These are phyloP conservation scores for Earliella scabrosa DNA, from an alignment of 1,284 basidiomycete species.

Conservation along the genomic window DNA sequence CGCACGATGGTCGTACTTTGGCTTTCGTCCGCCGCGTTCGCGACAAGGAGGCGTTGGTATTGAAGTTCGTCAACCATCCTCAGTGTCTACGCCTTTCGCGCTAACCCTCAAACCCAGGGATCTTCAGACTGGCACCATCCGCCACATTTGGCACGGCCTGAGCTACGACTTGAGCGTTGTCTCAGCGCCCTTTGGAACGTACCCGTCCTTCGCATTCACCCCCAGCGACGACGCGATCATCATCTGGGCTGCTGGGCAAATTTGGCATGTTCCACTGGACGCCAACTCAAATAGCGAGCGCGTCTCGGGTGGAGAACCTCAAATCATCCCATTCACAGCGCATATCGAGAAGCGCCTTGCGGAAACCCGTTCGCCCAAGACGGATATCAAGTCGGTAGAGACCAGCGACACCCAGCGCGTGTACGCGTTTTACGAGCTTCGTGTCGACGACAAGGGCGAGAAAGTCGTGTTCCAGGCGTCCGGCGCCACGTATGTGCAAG, in stretches of 20 bases:
- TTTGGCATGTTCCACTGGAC: slow-evolving; percentile 60
- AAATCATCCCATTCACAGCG: slow-evolving; percentile 59
- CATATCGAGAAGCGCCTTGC: slow-evolving; percentile 66
- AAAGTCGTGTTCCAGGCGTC: slow-evolving; percentile 60
- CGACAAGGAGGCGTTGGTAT: slow-evolving; percentile 70
- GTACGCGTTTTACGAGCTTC: slow-evolving; percentile 62
- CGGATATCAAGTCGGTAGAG: slow-evolving; percentile 56
- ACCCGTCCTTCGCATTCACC: slow-evolving; percentile 73
- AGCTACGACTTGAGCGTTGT: slow-evolving; percentile 65
- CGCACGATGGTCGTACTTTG: slow-evolving; percentile 67
- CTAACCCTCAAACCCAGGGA: slow-evolving; percentile 48
- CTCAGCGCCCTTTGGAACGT: slow-evolving; percentile 76
- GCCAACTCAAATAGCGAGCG: slow-evolving; percentile 54
- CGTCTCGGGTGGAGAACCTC: slow-evolving; percentile 45
- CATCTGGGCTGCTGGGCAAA: slow-evolving; percentile 75
- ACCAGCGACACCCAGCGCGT: slow-evolving; percentile 57
- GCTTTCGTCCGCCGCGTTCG: slow-evolving; percentile 76
- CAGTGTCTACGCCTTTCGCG: neutral
- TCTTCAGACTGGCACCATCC: slow-evolving; percentile 63
- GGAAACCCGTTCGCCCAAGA: slow-evolving; percentile 53
- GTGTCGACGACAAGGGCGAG: slow-evolving; percentile 54
- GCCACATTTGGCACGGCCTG: slow-evolving; percentile 70
- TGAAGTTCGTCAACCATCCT: slow-evolving; percentile 53
- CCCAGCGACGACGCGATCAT: slow-evolving; percentile 64
- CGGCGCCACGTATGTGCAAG: slow-evolving; percentile 54